Percentiles rank a stretch among this genome's conserved stretches.
phyloP scores from a whole-genome alignment of 805 yeast genomes.

The Yamadazyma kitorensis region DNA sequence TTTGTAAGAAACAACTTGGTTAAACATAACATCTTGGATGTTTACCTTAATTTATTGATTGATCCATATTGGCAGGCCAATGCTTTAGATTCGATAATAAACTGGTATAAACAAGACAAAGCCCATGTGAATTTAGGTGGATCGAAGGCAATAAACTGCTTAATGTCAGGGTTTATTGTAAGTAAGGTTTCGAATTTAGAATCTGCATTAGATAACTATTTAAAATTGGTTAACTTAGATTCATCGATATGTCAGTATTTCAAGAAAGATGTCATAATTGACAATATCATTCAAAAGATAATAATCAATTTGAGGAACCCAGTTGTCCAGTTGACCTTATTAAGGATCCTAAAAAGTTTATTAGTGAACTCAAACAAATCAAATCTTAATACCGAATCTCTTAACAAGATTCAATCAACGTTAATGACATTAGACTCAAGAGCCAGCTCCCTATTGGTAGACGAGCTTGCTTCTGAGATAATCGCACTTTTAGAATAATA shows the following conservation, averaged over 20 bases:
- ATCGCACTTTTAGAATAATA: slow-evolving; percentile 3
- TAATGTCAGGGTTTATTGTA: slow-evolving; percentile 39
- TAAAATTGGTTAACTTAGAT: slow-evolving; percentile 28
- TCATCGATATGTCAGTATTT: slow-evolving; percentile 19
- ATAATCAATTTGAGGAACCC: slow-evolving; percentile 26
- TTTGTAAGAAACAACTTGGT: slow-evolving; percentile 36
- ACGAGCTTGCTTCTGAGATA: slow-evolving; percentile 32
- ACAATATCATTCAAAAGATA: slow-evolving; percentile 29
- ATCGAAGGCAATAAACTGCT: slow-evolving; percentile 25
- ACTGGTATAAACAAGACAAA: slow-evolving; percentile 35
- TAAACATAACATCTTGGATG: slow-evolving; percentile 35
- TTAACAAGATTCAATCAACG: slow-evolving; percentile 1
- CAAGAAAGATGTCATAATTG: slow-evolving; percentile 24
- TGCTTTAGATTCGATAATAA: slow-evolving; percentile 48
- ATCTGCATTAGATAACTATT: slow-evolving; percentile 39
- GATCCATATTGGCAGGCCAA: slow-evolving; percentile 60
- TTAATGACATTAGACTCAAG: slow-evolving; percentile 12
- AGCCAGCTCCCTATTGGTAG: slow-evolving; percentile 34
- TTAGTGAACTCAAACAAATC: slow-evolving; percentile 4
- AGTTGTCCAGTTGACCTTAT: slow-evolving; percentile 35
- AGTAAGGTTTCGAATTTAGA: slow-evolving; percentile 42
- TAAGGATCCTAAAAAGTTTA: slow-evolving; percentile 25
- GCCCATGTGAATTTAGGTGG: slow-evolving; percentile 20
- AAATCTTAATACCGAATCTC: background rate
- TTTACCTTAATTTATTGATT: slow-evolving; percentile 38